phyloP scores from a whole-genome alignment of 1,284 basidiomycete species.

The Cerrena zonata region DNA sequence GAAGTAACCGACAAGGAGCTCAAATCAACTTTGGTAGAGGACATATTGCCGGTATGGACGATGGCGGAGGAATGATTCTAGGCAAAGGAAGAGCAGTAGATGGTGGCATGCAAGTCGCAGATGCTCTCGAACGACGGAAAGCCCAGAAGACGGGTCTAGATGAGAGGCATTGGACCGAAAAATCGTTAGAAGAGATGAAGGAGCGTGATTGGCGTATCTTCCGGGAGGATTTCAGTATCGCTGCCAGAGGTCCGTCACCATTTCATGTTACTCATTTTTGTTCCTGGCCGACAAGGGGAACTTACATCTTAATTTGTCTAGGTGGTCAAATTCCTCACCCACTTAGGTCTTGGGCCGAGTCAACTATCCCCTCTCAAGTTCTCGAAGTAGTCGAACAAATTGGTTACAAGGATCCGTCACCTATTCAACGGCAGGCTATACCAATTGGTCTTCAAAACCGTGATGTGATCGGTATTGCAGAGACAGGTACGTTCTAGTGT shows the following conservation, averaged over 20 bases:
- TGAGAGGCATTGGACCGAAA: slow-evolving; percentile 97
- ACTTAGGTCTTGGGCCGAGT: slow-evolving; percentile 87
- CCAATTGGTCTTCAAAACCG: slow-evolving; percentile 94
- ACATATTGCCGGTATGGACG: slow-evolving; percentile 80
- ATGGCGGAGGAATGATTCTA: slow-evolving; percentile 44
- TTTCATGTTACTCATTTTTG: neutral
- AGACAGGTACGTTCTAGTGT: slow-evolving; percentile 64
- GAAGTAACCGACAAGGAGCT: slow-evolving; percentile 68
- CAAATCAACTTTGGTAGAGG: slow-evolving; percentile 84
- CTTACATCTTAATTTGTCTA: slow-evolving; percentile 24
- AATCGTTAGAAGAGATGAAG: slow-evolving; percentile 88
- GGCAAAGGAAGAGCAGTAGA: slow-evolving; percentile 14
- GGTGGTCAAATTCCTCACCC: slow-evolving; percentile 92
- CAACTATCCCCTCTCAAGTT: slow-evolving; percentile 73
- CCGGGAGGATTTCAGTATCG: slow-evolving; percentile 95
- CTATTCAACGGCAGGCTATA: slow-evolving; percentile 97
- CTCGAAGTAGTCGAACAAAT: slow-evolving; percentile 82
- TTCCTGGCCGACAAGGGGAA: neutral
- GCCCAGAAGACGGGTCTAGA: slow-evolving; percentile 81
- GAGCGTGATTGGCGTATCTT: slow-evolving; percentile 99
- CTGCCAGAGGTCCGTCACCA: slow-evolving; percentile 68
- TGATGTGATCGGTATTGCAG: slow-evolving; percentile 96
- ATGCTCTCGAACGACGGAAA: slow-evolving; percentile 74
- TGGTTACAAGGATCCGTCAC: slow-evolving; percentile 94
- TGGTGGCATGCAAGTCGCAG: slow-evolving; percentile 56